A percentile compares a stretch with the other conserved stretches of the same genome.
Conservation (phyloP, 345 rosid species). For the Hypericum androsaemum region DNA sequence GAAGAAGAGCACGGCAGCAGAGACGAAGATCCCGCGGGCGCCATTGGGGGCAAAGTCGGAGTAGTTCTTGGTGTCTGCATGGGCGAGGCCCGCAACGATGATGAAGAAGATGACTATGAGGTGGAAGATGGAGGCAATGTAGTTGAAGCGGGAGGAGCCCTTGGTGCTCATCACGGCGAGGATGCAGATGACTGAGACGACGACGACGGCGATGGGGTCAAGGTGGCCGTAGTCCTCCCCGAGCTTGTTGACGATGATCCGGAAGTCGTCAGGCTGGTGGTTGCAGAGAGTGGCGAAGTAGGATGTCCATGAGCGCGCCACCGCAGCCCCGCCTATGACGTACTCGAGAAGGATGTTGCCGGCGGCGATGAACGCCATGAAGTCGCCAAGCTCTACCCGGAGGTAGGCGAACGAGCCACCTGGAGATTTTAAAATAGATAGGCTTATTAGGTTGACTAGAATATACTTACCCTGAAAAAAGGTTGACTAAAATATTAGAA, state of each 20-base stretch:
- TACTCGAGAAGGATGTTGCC: conserved; percentile 79
- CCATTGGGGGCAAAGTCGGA: conserved; percentile 39
- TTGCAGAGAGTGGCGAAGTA: conserved; percentile 78
- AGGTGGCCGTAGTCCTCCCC: conserved; percentile 47
- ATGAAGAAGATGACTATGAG: conserved; percentile 56
- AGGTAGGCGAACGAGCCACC: conserved; percentile 87
- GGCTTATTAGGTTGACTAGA: too few species aligned
- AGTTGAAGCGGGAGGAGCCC: conserved; percentile 69
- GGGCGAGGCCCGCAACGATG: conserved; percentile 46
- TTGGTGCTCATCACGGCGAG: conserved; percentile 62
- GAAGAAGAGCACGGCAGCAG: conserved; percentile 70
- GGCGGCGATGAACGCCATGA: conserved; percentile 77
- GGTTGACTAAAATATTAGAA: too few species aligned
- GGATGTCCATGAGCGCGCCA: conserved; percentile 77
- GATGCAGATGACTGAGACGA: conserved; percentile 33
- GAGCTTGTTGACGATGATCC: conserved; percentile 36
- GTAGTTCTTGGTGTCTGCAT: conserved; percentile 52
- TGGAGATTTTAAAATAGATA: neutral
- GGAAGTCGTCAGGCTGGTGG: conserved; percentile 57
- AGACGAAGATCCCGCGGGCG: conserved; percentile 45
- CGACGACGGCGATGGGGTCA: conserved; percentile 63
- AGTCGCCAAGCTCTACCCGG: conserved; percentile 84
- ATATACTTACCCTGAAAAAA: too few species aligned
- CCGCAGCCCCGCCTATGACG: conserved; percentile 62
- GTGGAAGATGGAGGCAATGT: conserved; percentile 60